Conservation (phyloP, 2,329 filamentous ascomycete species). For the Penicillium sp. region DNA sequence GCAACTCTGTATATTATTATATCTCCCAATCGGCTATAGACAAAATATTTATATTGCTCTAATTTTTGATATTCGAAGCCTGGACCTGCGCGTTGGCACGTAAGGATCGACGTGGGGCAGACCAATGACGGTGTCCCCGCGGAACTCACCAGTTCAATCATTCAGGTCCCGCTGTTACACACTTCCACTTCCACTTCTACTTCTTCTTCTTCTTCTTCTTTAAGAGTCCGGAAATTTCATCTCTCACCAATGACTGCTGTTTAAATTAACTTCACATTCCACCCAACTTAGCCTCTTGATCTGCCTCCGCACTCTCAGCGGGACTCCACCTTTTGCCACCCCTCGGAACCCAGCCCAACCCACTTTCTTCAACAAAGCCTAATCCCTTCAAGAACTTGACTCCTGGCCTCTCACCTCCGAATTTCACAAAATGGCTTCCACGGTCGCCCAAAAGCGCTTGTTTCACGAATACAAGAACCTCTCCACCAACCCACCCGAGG, state of each 20-base stretch:
- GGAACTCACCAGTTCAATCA: background rate
- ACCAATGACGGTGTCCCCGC: constrained; percentile 1
- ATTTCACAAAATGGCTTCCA: constrained; percentile 42
- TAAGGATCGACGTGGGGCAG: background rate
- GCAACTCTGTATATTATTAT: background rate
- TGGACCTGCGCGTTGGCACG: background rate
- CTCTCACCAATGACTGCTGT: background rate
- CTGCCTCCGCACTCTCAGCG: background rate
- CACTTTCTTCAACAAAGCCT: constrained; percentile 12
- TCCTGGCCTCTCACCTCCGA: background rate
- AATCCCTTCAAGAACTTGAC: constrained; percentile 1
- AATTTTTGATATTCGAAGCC: background rate
- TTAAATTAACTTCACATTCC: background rate
- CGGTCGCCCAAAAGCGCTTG: constrained; percentile 70
- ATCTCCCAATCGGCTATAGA: no score
- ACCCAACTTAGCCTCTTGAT: background rate
- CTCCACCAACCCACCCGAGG: constrained; percentile 92
- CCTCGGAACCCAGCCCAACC: constrained; percentile 2
- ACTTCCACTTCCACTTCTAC: background rate
- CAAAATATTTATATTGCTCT: background rate
- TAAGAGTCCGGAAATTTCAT: background rate
- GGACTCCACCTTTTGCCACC: constrained; percentile 11
- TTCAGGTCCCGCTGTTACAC: background rate
- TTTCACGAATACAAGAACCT: constrained; percentile 96
- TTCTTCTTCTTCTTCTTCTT: background rate